Conservation (phyloP, 495 filamentous ascomycete species). For the Venustampulla echinocandica region DNA sequence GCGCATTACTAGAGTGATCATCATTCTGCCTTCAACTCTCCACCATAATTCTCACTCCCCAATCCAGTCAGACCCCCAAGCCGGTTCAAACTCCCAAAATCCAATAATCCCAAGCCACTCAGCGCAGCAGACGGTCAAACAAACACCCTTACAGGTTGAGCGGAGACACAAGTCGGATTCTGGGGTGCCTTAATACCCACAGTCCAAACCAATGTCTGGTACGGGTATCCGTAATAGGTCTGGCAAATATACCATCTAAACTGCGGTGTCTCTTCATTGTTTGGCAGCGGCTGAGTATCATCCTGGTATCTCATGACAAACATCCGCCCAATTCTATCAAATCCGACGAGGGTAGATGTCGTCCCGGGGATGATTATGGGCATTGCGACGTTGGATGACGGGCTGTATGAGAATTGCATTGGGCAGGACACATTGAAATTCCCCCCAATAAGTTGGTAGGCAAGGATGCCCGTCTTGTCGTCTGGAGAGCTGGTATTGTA, state of each 20-base stretch:
- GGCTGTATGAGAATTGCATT: conserved; percentile 31
- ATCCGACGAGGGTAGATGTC: conserved; percentile 27
- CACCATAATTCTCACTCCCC: too few species aligned
- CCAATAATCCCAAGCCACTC: too few species aligned
- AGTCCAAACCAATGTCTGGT: conserved; percentile 42
- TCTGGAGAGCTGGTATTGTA: conserved; percentile 2
- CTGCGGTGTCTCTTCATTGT: conserved; percentile 14
- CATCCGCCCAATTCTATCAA: conserved; percentile 34
- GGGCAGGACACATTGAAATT: conserved; percentile 27
- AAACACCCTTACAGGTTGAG: conserved; percentile 30
- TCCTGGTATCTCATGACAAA: conserved; percentile 32
- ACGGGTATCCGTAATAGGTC: conserved; percentile 42
- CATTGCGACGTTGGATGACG: conserved; percentile 43
- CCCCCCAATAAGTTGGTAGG: conserved; percentile 32
- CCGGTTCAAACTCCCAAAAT: too few species aligned
- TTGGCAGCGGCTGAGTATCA: conserved; percentile 29
- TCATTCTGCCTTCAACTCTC: too few species aligned
- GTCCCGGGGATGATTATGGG: conserved; percentile 35
- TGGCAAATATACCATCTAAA: conserved; percentile 46
- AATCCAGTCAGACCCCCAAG: too few species aligned
- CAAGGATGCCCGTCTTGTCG: conserved; percentile 28
- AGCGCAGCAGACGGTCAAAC: too few species aligned
- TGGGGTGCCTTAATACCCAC: conserved; percentile 34
- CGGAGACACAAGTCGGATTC: conserved; percentile 48
- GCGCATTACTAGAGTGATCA: too few species aligned